These are phyloP conservation scores for Puccinia hordei DNA, from an alignment of 1,284 basidiomycete genomes.

Conservation along the genomic window DNA sequence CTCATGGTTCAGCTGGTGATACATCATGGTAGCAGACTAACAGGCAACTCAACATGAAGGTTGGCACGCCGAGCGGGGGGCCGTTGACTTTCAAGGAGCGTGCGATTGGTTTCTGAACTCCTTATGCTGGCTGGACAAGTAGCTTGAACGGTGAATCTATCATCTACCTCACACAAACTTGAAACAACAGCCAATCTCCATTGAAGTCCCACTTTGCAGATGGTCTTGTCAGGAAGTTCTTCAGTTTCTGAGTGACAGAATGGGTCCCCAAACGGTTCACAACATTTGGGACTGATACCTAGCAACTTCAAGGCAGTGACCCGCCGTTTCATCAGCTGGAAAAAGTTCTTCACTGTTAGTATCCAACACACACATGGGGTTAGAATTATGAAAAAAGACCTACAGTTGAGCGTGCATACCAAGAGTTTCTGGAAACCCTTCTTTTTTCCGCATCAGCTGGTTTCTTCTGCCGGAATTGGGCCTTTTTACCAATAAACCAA, in stretches of 20 bases:
- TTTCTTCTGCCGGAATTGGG: neutral
- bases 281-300: neutral
- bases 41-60: too few species aligned
- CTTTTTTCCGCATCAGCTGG: neutral
- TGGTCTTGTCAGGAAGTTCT: slow-evolving; percentile 5
- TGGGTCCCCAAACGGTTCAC: slow-evolving; percentile 1
- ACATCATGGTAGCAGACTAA: too few species aligned
- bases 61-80: neutral
- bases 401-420: neutral
- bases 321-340: neutral
- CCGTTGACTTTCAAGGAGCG: neutral
- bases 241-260: slow-evolving; percentile 6
- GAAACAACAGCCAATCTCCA: neutral
- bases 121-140: slow-evolving; percentile 3
- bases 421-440: neutral
- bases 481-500: slow-evolving; percentile 9
- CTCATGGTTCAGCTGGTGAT: too few species aligned
- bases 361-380: neutral
- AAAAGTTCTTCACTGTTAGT: neutral
- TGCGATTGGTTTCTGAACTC: neutral
- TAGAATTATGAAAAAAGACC: neutral
- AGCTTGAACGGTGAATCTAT: neutral
- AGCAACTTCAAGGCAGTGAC: neutral
- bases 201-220: neutral
- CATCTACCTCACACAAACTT: slow-evolving; percentile 1